These are phyloP conservation scores for Eutypella sp. DNA, from an alignment of 2,329 filamentous ascomycete species.

Conservation along the genomic window DNA sequence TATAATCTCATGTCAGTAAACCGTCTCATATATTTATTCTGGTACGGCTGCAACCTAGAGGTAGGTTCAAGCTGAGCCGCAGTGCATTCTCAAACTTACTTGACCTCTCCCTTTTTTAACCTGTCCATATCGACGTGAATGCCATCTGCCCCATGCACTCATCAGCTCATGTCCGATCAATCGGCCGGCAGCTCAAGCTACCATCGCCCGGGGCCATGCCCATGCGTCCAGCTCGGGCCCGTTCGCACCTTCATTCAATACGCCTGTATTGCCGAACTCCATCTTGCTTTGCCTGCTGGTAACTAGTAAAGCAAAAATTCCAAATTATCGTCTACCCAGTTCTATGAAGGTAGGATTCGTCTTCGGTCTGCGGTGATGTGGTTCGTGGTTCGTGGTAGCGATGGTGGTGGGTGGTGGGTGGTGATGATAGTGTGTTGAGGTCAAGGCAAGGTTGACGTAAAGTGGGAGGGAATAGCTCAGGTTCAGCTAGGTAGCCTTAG, in stretches of 20 bases:
- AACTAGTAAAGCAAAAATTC: not conserved
- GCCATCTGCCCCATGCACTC: constrained; percentile 62
- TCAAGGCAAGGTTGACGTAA: not conserved
- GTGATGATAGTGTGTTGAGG: too few species aligned
- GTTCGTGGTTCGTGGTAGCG: not conserved
- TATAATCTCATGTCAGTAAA: constrained; percentile 10
- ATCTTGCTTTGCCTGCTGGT: too few species aligned
- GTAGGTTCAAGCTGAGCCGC: too few species aligned
- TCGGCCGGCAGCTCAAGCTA: constrained; percentile 16
- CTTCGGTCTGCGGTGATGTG: not conserved
- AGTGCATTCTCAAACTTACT: constrained; percentile 62
- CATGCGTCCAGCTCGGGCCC: constrained; percentile 8
- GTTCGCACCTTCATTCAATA: constrained; percentile 56
- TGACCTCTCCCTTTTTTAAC: constrained; percentile 97
- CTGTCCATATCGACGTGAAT: constrained; percentile 99
- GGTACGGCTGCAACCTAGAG: too few species aligned
- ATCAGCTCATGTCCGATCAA: constrained; percentile 17
- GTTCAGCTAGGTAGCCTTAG: not conserved
- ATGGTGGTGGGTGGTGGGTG: not conserved
- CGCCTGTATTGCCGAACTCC: constrained; percentile 60
- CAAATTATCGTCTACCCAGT: too few species aligned
- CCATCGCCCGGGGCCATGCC: too few species aligned
- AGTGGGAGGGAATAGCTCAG: constrained; percentile 2
- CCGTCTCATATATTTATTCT: too few species aligned
- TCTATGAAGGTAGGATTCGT: too few species aligned